Evolutionary conservation across 768 basidiomycete genomes (phyloP).

Genomic region (Phylloporus sp.): DNA sequence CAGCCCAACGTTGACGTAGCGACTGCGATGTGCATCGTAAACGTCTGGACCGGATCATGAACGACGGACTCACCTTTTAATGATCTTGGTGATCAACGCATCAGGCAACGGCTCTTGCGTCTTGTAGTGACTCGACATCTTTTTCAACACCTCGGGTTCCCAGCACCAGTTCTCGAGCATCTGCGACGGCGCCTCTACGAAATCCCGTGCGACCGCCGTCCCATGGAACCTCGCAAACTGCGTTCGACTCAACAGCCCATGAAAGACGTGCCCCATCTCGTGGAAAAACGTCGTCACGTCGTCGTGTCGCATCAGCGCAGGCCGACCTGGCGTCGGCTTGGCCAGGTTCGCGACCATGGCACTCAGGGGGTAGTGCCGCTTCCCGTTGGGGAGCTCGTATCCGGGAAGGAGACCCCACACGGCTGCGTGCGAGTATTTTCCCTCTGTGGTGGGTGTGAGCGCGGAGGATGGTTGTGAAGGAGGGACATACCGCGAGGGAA

Average conservation of each 20-base stretch:
- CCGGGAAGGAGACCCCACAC: slow-evolving; percentile 77
- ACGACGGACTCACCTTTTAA: slow-evolving; percentile 61
- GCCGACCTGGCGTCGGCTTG: slow-evolving; percentile 74
- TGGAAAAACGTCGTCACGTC: slow-evolving; percentile 92
- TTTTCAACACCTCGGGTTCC: slow-evolving; percentile 70
- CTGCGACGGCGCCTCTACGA: slow-evolving; percentile 87
- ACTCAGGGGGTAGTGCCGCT: slow-evolving; percentile 64
- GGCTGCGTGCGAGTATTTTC: slow-evolving; percentile 83
- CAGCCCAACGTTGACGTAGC: slow-evolving; percentile 78
- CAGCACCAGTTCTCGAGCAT: slow-evolving; percentile 96
- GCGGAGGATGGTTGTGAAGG: too few species aligned
- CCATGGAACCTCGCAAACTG: slow-evolving; percentile 78
- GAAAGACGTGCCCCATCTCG: slow-evolving; percentile 79
- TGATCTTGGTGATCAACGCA: slow-evolving; percentile 69
- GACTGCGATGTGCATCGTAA: slow-evolving; percentile 33
- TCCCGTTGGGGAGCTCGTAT: slow-evolving; percentile 50
- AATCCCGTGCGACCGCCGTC: slow-evolving; percentile 73
- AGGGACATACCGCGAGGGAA: slow-evolving; percentile 77
- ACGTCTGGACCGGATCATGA: neutral
- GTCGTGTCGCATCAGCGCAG: slow-evolving; percentile 81
- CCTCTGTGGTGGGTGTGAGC: slow-evolving; percentile 36
- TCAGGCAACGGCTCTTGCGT: slow-evolving; percentile 64
- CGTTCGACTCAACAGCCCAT: slow-evolving; percentile 64
- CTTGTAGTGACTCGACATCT: slow-evolving; percentile 77
- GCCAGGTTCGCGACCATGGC: slow-evolving; percentile 92